Evolutionary conservation across 2,329 filamentous ascomycete species (phyloP).

Genomic region (Xylariaceae sp.): DNA sequence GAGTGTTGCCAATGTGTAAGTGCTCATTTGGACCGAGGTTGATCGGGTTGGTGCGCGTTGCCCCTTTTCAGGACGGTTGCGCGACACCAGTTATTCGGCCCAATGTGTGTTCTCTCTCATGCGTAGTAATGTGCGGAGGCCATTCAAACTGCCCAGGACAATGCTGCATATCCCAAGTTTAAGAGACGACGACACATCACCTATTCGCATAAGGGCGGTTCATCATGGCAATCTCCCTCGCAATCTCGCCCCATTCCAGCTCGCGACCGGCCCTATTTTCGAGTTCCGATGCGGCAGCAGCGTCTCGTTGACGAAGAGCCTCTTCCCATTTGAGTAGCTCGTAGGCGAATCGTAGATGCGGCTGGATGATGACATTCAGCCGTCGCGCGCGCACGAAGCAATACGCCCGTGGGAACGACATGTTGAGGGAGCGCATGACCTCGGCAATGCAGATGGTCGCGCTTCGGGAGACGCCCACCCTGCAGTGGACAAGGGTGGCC

Average conservation of each 20-base stretch:
- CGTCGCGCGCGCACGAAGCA: conserved; percentile 90
- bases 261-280: conserved; percentile 58
- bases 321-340: conserved; percentile 97
- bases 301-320: conserved; percentile 51
- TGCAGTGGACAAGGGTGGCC: conserved; percentile 90
- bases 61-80: neutral
- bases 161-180: no score
- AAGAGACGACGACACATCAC: conserved; percentile 32
- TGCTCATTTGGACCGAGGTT: neutral
- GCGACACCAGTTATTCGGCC: neutral
- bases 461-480: conserved; percentile 90
- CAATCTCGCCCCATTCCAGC: conserved; percentile 84
- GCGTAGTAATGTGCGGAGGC: neutral
- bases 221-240: conserved; percentile 89
- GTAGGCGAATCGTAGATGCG: conserved; percentile 89
- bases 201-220: conserved; percentile 80
- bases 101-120: no score
- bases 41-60: no score
- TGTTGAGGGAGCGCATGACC: conserved; percentile 75
- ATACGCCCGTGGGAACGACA: conserved; percentile 89
- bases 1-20: neutral
- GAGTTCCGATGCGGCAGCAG: conserved; percentile 22
- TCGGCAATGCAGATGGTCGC: conserved; percentile 99
- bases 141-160: neutral
- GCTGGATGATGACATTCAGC: conserved; percentile 97